Evolutionary conservation across 441 rosid genomes (phyloP).

Genomic region (Euphorbia corollata): DNA sequence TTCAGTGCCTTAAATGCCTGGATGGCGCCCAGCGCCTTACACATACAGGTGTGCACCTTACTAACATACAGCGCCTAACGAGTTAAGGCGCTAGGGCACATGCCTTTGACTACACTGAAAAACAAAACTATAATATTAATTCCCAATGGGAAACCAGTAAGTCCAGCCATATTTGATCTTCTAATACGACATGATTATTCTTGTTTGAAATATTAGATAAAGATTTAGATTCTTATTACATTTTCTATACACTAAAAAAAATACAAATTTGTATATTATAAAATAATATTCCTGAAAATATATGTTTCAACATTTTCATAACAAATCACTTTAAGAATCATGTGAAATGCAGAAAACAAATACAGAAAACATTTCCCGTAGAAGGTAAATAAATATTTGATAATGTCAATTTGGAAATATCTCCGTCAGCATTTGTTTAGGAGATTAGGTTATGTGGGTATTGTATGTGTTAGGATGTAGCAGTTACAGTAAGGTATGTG

Average conservation of each 20-base stretch:
- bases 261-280: not conserved
- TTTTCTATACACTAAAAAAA: not conserved
- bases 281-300: not conserved
- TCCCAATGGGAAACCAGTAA: not conserved
- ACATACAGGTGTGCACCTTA: too few relatives aligned
- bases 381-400: not conserved
- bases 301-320: not conserved
- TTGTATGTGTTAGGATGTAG: too few relatives aligned
- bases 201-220: conserved; percentile 5
- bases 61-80: too few relatives aligned
- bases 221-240: not conserved
- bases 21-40: too few relatives aligned
- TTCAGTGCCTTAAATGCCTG: too few relatives aligned
- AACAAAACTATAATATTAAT: too few relatives aligned
- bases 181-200: not conserved
- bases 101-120: too few relatives aligned
- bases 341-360: not conserved
- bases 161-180: not conserved
- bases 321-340: not conserved
- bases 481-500: too few relatives aligned
- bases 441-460: not conserved
- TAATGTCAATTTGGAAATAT: not conserved
- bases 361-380: not conserved
- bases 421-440: not conserved
- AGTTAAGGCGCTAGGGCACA: too few relatives aligned